Evolutionary conservation across 768 basidiomycete species (phyloP).

Genomic region (Galerina sulciceps): DNA sequence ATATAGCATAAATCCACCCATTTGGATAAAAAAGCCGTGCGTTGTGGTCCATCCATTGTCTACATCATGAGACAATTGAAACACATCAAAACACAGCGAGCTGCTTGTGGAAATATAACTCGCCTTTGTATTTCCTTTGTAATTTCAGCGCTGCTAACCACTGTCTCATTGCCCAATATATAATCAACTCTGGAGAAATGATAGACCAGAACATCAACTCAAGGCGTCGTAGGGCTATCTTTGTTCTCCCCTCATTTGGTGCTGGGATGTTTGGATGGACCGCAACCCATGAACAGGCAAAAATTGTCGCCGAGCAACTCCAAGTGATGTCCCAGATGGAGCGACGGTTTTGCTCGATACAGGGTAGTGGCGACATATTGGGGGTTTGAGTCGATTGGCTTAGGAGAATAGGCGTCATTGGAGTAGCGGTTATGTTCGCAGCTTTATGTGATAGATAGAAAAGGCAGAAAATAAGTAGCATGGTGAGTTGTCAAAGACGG

Average conservation of each 20-base stretch:
- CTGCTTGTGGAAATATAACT: background rate
- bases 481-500: too few relatives aligned
- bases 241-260: background rate
- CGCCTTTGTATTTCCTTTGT: background rate
- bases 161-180: conserved; percentile 2
- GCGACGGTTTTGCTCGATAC: background rate
- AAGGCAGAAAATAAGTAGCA: too few relatives aligned
- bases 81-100: background rate
- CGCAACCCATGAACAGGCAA: conserved; percentile 3
- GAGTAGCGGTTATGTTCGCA: too few relatives aligned
- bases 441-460: too few relatives aligned
- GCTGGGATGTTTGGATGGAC: conserved; percentile 4
- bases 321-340: background rate
- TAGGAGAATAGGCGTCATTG: too few relatives aligned
- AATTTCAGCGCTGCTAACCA: background rate
- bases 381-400: too few relatives aligned
- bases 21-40: background rate
- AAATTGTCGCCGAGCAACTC: background rate
- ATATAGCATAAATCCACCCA: background rate
- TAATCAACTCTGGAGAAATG: background rate
- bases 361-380: background rate
- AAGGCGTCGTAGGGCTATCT: background rate
- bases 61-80: background rate
- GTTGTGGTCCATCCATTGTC: conserved; percentile 1
- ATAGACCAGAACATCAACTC: conserved; percentile 2